phyloP scores from a whole-genome alignment of 768 basidiomycete species.

The Mycena belliarum region DNA sequence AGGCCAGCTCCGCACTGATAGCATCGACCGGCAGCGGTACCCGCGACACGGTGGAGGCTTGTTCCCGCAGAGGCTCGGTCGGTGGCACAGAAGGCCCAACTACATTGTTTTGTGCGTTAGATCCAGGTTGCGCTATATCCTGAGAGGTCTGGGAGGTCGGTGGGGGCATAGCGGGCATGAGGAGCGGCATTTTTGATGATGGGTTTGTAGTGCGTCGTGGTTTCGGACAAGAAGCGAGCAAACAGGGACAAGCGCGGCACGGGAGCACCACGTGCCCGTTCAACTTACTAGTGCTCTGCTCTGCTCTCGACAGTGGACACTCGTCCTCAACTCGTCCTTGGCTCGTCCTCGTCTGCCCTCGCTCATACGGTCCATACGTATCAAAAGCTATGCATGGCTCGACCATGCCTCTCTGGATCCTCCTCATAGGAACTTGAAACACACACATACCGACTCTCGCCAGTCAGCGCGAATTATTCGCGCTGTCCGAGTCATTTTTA shows the following conservation, averaged over 20 bases:
- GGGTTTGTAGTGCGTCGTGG: background rate
- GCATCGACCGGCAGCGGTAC: slow-evolving; percentile 49
- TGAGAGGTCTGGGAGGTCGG: background rate
- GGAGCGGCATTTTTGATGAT: slow-evolving; percentile 12
- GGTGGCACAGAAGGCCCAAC: background rate
- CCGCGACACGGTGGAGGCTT: slow-evolving; percentile 38
- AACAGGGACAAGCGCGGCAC: slow-evolving; percentile 4
- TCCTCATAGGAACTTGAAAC: too few relatives aligned
- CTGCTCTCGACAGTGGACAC: too few relatives aligned
- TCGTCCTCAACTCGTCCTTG: too few relatives aligned
- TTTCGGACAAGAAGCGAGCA: background rate
- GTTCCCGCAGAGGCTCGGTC: background rate
- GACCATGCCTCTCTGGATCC: too few relatives aligned
- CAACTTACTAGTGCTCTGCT: too few relatives aligned
- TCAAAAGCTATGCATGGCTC: too few relatives aligned
- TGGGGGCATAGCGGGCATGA: background rate
- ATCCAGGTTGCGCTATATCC: background rate
- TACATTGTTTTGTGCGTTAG: background rate
- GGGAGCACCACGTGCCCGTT: slow-evolving; percentile 6
- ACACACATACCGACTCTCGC: too few relatives aligned
- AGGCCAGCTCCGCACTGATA: slow-evolving; percentile 62
- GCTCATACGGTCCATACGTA: too few relatives aligned
- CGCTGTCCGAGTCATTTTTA: too few relatives aligned
- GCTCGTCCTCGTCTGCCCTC: too few relatives aligned
- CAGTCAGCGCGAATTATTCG: too few relatives aligned